Percentiles rank a stretch among this genome's conserved stretches.
phyloP scores from a whole-genome alignment of 257 asterid species.

The Solanum sitiens region DNA sequence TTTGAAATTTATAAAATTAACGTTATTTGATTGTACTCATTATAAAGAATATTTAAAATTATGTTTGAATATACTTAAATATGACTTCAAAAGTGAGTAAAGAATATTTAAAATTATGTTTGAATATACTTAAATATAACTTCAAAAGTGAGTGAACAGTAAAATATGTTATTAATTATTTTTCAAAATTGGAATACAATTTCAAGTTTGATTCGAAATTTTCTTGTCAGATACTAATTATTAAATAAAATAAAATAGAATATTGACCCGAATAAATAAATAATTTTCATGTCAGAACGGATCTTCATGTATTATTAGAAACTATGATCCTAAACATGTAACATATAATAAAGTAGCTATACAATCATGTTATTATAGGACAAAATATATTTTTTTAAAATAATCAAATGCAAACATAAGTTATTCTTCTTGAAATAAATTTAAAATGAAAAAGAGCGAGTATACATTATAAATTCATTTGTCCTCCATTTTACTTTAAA shows the following conservation, averaged over 20 bases:
- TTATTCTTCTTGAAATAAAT: neutral
- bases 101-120: neutral
- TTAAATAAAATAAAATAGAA: too few relatives aligned
- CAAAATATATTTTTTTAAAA: neutral
- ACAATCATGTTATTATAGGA: neutral
- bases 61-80: neutral
- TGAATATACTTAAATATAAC: neutral
- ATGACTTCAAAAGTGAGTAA: neutral
- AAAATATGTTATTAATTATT: neutral
- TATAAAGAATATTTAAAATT: neutral
- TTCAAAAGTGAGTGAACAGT: neutral
- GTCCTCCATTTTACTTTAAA: neutral
- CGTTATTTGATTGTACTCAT: neutral
- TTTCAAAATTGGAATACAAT: too few relatives aligned
- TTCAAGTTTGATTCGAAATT: neutral
- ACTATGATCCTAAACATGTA: neutral
- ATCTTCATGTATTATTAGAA: neutral
- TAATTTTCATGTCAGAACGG: neutral
- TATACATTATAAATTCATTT: neutral
- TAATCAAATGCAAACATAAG: neutral
- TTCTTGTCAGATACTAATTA: too few relatives aligned
- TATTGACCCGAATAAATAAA: too few relatives aligned
- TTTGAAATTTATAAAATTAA: too few relatives aligned
- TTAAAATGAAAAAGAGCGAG: neutral
- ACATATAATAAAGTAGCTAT: neutral